These are phyloP conservation scores for Aspergillus biplanus DNA, from an alignment of 495 filamentous ascomycete species.

Conservation along the genomic window DNA sequence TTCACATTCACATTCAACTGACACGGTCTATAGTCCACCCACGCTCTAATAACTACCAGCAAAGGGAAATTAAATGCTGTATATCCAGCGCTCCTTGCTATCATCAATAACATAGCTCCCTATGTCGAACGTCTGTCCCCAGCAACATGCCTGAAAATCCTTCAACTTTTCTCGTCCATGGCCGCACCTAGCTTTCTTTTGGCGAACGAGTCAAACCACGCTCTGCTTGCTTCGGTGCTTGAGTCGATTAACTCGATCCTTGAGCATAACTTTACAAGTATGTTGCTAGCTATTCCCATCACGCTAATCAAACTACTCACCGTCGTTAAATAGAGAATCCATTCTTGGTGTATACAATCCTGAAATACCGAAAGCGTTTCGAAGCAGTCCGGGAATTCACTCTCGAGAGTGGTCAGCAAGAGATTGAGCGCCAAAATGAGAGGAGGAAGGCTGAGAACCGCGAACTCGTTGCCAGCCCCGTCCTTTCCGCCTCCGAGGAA, in stretches of 20 bases:
- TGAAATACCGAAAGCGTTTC: constrained; percentile 81
- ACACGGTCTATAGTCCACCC: constrained; percentile 72
- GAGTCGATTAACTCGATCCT: constrained; percentile 91
- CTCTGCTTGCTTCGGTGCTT: constrained; percentile 77
- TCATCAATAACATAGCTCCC: constrained; percentile 90
- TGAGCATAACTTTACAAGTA: constrained; percentile 89
- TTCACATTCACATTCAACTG: background rate
- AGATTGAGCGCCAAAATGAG: constrained; percentile 81
- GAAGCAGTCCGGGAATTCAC: constrained; percentile 90
- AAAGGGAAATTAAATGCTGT: constrained; percentile 90
- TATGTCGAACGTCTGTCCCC: constrained; percentile 77
- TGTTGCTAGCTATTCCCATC: constrained; percentile 20
- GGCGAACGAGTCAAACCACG: constrained; percentile 91
- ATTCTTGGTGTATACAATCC: constrained; percentile 77
- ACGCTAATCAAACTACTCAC: constrained; percentile 9
- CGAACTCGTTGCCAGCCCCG: constrained; percentile 39
- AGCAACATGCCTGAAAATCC: constrained; percentile 76
- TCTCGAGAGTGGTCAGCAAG: constrained; percentile 91
- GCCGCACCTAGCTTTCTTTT: constrained; percentile 93
- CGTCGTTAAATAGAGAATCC: constrained; percentile 67
- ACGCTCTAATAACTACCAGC: constrained; percentile 87
- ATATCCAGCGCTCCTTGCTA: constrained; percentile 89
- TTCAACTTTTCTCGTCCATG: constrained; percentile 92
- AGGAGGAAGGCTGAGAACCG: constrained; percentile 67
- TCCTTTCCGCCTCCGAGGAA: constrained; percentile 65